These are phyloP conservation scores for Pyricularia pennisetigena DNA, from an alignment of 2,329 filamentous ascomycete genomes.

Conservation along the genomic window DNA sequence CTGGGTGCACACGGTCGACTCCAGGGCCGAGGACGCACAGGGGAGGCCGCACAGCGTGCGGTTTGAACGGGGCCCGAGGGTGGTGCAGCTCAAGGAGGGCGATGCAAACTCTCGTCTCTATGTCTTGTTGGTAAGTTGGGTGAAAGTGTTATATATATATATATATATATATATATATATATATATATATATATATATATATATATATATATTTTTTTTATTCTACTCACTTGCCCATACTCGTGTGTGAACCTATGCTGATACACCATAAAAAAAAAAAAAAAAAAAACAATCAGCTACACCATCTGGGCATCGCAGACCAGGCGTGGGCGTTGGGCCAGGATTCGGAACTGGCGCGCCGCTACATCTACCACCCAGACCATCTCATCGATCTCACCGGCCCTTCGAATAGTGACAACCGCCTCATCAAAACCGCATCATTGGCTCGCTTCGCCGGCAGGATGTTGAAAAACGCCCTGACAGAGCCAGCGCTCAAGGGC, in stretches of 20 bases:
- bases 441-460: background rate
- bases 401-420: slow-evolving; percentile 42
- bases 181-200: too few species aligned
- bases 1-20: slow-evolving; percentile 54
- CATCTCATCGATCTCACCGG: slow-evolving; percentile 54
- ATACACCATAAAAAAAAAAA: background rate
- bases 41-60: slow-evolving; percentile 38
- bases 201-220: too few species aligned
- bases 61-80: slow-evolving; percentile 79
- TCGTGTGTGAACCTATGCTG: background rate
- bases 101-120: slow-evolving; percentile 12
- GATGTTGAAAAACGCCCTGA: slow-evolving; percentile 24
- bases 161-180: too few species aligned
- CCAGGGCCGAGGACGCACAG: slow-evolving; percentile 44
- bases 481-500: slow-evolving; percentile 47
- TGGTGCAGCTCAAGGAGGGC: slow-evolving; percentile 52
- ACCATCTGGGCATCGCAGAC: slow-evolving; percentile 6
- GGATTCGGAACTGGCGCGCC: slow-evolving; percentile 26
- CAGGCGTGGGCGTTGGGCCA: slow-evolving; percentile 5
- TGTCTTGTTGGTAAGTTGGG: background rate
- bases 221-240: too few species aligned
- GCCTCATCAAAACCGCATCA: slow-evolving; percentile 43
- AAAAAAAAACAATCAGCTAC: slow-evolving; percentile 5
- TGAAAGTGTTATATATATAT: too few species aligned
- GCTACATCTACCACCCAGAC: slow-evolving; percentile 85